Percentiles rank a stretch among this genome's conserved stretches.
Evolutionary conservation across 768 basidiomycete genomes (phyloP).

Genomic region (Gelatoporia subvermispora): DNA sequence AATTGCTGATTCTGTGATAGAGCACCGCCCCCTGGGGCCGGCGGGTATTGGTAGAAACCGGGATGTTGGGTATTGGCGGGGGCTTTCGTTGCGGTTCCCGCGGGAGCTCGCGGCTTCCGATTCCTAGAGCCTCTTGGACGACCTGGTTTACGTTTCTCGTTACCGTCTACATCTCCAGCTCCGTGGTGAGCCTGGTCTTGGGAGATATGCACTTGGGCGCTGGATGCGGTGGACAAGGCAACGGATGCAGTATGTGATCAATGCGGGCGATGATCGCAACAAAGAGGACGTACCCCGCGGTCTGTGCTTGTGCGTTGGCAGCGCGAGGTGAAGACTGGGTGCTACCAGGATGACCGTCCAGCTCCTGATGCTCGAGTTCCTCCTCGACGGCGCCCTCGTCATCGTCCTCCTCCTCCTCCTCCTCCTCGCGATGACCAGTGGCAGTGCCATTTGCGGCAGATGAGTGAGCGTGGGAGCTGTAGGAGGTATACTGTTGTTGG

Average conservation of each 20-base stretch:
- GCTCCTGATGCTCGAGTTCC: conserved; percentile 41
- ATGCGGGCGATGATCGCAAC: conserved; percentile 8
- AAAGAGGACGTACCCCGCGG: conserved; percentile 24
- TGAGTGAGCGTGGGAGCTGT: conserved; percentile 22
- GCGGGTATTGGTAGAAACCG: conserved; percentile 41
- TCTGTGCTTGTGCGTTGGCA: conserved; percentile 16
- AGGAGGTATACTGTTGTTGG: conserved; percentile 25
- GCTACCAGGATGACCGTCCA: conserved; percentile 23
- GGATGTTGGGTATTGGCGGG: conserved; percentile 23
- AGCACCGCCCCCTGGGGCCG: conserved; percentile 41
- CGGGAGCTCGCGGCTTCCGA: conserved; percentile 41
- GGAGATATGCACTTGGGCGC: conserved; percentile 16
- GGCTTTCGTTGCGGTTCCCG: conserved; percentile 23
- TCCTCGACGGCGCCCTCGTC: conserved; percentile 73
- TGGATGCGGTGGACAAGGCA: conserved; percentile 14
- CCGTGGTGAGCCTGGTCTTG: conserved; percentile 22
- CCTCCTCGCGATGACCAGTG: conserved; percentile 36
- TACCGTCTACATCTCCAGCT: conserved; percentile 27
- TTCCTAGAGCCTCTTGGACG: conserved; percentile 80
- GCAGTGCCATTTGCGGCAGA: conserved; percentile 22
- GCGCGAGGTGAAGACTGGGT: conserved; percentile 22
- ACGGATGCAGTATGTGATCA: conserved; percentile 13
- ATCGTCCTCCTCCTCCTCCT: conserved; percentile 67
- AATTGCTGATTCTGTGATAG: conserved; percentile 70
- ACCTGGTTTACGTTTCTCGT: conserved; percentile 69